These are phyloP conservation scores for Purpureocillium lavendulum DNA, from an alignment of 2,329 filamentous ascomycete species.

Conservation along the genomic window DNA sequence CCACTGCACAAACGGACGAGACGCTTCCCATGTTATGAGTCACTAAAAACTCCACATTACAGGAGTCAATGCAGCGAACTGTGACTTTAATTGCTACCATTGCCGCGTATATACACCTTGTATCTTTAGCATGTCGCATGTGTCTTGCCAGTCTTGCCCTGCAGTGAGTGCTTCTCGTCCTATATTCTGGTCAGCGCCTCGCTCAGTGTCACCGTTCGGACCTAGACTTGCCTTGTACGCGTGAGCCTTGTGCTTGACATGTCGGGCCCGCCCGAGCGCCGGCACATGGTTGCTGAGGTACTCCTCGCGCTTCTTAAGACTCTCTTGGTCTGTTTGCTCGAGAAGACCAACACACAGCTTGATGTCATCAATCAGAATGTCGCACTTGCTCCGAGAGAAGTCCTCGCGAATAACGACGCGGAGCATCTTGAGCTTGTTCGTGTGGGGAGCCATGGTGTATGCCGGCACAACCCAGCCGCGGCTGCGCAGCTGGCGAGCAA, in stretches of 20 bases:
- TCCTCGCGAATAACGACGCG: constrained; percentile 89
- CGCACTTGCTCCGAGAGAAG: constrained; percentile 75
- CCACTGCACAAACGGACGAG: too few species aligned
- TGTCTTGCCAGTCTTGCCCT: constrained; percentile 86
- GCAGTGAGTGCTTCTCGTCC: constrained; percentile 77
- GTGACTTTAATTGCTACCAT: too few species aligned
- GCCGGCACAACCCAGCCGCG: constrained; percentile 91
- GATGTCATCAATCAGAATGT: constrained; percentile 70
- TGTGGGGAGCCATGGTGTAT: constrained; percentile 93
- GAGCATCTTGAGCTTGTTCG: constrained; percentile 78
- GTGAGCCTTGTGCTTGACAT: constrained; percentile 34
- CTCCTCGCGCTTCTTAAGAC: constrained; percentile 60
- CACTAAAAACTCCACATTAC: too few species aligned
- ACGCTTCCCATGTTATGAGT: too few species aligned
- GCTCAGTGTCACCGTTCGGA: background rate
- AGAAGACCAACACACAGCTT: constrained; percentile 67
- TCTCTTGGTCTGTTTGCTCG: constrained; percentile 63
- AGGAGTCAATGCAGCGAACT: too few species aligned
- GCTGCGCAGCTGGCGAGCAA: constrained; percentile 78
- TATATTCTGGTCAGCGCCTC: constrained; percentile 17
- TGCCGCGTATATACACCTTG: too few species aligned
- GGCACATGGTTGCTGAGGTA: constrained; percentile 52
- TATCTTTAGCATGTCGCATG: constrained; percentile 85
- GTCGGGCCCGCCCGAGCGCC: constrained; percentile 41
- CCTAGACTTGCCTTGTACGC: constrained; percentile 36